These are phyloP conservation scores for Hygrophorus pudorinus DNA, from an alignment of 768 basidiomycete genomes.

Conservation along the genomic window DNA sequence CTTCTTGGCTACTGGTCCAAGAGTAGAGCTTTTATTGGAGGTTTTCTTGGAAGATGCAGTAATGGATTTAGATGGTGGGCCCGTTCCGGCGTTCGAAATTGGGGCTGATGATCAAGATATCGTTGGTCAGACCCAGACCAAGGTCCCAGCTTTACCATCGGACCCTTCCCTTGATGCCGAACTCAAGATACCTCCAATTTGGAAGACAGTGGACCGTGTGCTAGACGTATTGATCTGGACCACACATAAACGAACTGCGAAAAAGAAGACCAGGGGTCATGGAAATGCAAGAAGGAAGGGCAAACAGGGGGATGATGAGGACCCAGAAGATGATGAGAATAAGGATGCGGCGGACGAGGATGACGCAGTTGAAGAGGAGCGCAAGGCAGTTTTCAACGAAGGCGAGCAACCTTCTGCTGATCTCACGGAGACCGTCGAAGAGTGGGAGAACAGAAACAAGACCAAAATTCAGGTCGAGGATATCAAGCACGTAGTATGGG, in stretches of 20 bases:
- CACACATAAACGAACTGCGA: constrained; percentile 20
- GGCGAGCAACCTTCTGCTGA: constrained; percentile 56
- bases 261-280: constrained; percentile 13
- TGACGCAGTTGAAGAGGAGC: constrained; percentile 22
- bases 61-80: constrained; percentile 19
- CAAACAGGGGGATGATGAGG: constrained; percentile 14
- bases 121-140: constrained; percentile 22
- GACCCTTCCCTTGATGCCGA: constrained; percentile 61
- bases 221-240: constrained; percentile 68
- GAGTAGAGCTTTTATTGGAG: constrained; percentile 52
- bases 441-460: constrained; percentile 44
- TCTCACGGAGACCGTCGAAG: constrained; percentile 48
- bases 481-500: constrained; percentile 61
- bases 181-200: constrained; percentile 58
- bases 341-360: constrained; percentile 14
- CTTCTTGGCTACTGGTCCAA: constrained; percentile 63
- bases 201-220: constrained; percentile 91
- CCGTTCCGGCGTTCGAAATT: constrained; percentile 29
- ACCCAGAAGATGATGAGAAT: constrained; percentile 20
- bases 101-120: constrained; percentile 25
- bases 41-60: constrained; percentile 25
- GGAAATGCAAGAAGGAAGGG: constrained; percentile 14
- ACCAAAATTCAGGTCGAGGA: constrained; percentile 35
- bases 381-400: constrained; percentile 34
- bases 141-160: constrained; percentile 16